Evolutionary conservation across 805 yeast species (phyloP).

Genomic region (Metschnikowia peoriensis): DNA sequence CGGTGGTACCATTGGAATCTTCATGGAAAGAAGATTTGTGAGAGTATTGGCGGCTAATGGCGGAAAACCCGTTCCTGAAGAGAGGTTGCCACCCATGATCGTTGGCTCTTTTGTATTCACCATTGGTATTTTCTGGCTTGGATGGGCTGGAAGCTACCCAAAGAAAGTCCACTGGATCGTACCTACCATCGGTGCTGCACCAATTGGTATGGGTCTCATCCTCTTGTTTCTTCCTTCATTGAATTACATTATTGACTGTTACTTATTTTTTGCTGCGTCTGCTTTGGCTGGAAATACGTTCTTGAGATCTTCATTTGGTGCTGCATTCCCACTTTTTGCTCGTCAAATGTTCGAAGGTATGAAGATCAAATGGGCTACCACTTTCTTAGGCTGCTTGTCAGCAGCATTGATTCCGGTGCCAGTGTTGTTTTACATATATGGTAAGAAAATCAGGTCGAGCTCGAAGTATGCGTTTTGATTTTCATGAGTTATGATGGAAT

Average conservation of each 20-base stretch:
- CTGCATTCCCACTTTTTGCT: slow-evolving; percentile 67
- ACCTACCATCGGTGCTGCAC: slow-evolving; percentile 64
- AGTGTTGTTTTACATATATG: slow-evolving; percentile 53
- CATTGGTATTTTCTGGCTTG: slow-evolving; percentile 21
- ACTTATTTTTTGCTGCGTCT: slow-evolving; percentile 71
- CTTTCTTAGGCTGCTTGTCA: slow-evolving; percentile 63
- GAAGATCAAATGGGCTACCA: slow-evolving; percentile 79
- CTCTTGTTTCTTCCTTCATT: slow-evolving; percentile 66
- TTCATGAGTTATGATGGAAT: not conserved
- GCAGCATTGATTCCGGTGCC: slow-evolving; percentile 65
- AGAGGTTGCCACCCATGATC: slow-evolving; percentile 23
- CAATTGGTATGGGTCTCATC: slow-evolving; percentile 52
- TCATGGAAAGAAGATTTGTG: slow-evolving; percentile 54
- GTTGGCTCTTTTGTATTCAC: slow-evolving; percentile 17
- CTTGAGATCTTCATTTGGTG: slow-evolving; percentile 66
- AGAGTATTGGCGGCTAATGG: slow-evolving; percentile 32
- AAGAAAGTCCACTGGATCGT: slow-evolving; percentile 27
- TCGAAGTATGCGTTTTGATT: slow-evolving; percentile 43
- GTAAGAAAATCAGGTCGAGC: slow-evolving; percentile 45
- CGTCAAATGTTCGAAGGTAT: slow-evolving; percentile 64
- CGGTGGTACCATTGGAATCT: slow-evolving; percentile 55
- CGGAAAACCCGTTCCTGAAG: slow-evolving; percentile 22
- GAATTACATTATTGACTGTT: slow-evolving; percentile 70
- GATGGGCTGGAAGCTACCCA: slow-evolving; percentile 21
- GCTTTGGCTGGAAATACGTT: slow-evolving; percentile 50